Percentiles rank a stretch among this genome's conserved stretches.
Evolutionary conservation across 805 yeast genomes (phyloP).

Genomic region (Ogataea methanolica): DNA sequence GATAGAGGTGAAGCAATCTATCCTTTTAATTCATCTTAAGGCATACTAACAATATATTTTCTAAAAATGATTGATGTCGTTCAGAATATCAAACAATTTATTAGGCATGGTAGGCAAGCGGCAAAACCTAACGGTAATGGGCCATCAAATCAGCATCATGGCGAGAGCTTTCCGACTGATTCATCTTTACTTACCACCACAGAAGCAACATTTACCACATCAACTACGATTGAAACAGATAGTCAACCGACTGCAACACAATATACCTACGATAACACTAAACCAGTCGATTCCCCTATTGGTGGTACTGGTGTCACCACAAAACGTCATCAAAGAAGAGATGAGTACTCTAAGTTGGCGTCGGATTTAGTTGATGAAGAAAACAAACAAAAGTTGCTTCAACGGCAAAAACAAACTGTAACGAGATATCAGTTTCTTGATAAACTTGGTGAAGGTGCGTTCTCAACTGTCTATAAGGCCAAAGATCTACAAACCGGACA

Average conservation of each 20-base stretch:
- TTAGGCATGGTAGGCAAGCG: slow-evolving; percentile 40
- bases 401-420: slow-evolving; percentile 23
- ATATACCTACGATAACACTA: slow-evolving; percentile 2
- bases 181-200: background rate
- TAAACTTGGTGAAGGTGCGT: slow-evolving; percentile 59
- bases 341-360: slow-evolving; percentile 29
- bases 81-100: slow-evolving; percentile 38
- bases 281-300: background rate
- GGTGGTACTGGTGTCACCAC: background rate
- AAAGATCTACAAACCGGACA: slow-evolving; percentile 33
- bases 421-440: slow-evolving; percentile 39
- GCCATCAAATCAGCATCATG: background rate
- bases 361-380: slow-evolving; percentile 30
- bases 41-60: background rate
- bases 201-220: background rate
- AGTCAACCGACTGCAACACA: background rate
- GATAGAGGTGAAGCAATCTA: too few relatives aligned
- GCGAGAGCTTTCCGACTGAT: background rate
- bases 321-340: slow-evolving; percentile 18
- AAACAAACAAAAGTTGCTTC: slow-evolving; percentile 16
- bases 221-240: background rate
- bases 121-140: slow-evolving; percentile 3
- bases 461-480: slow-evolving; percentile 51
- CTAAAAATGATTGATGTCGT: background rate
- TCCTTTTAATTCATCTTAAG: too few relatives aligned